phyloP scores from a whole-genome alignment of 2,329 filamentous ascomycete genomes.

The Scedosporium apiospermum region DNA sequence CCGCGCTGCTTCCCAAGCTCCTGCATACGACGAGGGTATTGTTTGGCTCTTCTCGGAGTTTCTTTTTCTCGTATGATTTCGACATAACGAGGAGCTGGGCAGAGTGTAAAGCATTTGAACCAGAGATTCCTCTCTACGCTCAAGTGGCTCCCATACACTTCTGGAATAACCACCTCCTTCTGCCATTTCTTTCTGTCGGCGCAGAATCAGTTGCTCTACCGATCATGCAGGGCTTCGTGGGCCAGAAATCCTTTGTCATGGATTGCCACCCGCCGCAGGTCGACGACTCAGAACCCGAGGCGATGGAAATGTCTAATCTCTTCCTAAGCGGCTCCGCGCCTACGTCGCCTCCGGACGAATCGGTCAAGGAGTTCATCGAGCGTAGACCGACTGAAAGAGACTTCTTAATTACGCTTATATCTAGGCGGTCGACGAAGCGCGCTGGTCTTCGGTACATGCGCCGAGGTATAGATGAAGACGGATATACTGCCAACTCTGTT shows the following conservation, averaged over 20 bases:
- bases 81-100: constrained; percentile 67
- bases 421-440: constrained; percentile 75
- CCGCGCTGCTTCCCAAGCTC: constrained; percentile 67
- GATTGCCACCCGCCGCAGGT: constrained; percentile 50
- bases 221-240: constrained; percentile 88
- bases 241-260: constrained; percentile 71
- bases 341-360: constrained; percentile 8
- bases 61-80: constrained; percentile 92
- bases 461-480: constrained; percentile 82
- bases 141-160: constrained; percentile 74
- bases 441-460: constrained; percentile 85
- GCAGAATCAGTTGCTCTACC: constrained; percentile 66
- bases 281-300: constrained; percentile 33
- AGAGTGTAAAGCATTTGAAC: constrained; percentile 17
- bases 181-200: constrained; percentile 65
- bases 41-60: constrained; percentile 73
- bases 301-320: constrained; percentile 34
- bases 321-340: constrained; percentile 17
- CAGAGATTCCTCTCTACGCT: constrained; percentile 51
- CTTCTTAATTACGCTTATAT: constrained; percentile 82
- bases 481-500: constrained; percentile 79
- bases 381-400: constrained; percentile 34
- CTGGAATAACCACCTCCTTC: constrained; percentile 75
- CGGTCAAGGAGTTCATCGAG: constrained; percentile 13
- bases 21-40: constrained; percentile 75